These are phyloP conservation scores for Cicer cuneatum DNA, from an alignment of 306 rosid genomes.

Conservation along the genomic window DNA sequence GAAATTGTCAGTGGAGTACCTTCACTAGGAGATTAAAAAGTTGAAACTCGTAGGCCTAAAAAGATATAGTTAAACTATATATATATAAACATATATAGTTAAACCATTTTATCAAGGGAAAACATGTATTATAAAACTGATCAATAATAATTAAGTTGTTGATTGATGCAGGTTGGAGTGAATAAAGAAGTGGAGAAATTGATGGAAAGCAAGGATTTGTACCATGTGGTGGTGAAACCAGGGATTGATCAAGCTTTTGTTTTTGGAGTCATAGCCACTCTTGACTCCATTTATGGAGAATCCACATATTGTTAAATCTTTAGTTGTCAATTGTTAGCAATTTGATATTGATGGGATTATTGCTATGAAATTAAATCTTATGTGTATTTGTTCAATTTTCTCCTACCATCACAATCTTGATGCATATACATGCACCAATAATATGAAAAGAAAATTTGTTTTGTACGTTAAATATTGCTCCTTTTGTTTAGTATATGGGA, in stretches of 20 bases:
- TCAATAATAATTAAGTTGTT: background rate
- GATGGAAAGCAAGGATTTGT: constrained; percentile 55
- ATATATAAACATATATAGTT: too few relatives aligned
- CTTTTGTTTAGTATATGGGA: constrained; percentile 8
- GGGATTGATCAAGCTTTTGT: constrained; percentile 59
- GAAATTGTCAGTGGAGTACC: too few relatives aligned
- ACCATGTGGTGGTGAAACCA: constrained; percentile 54
- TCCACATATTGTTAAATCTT: constrained; percentile 41
- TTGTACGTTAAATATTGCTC: background rate
- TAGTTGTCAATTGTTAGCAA: background rate
- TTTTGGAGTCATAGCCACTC: constrained; percentile 51
- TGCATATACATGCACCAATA: background rate
- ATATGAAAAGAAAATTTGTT: constrained; percentile 20
- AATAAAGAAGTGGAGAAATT: constrained; percentile 53
- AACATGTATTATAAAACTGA: too few relatives aligned
- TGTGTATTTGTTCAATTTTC: background rate
- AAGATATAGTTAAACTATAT: too few relatives aligned
- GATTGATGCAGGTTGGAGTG: constrained; percentile 45
- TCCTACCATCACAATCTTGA: background rate
- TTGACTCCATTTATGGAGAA: constrained; percentile 59
- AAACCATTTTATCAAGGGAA: too few relatives aligned
- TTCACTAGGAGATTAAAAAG: too few relatives aligned
- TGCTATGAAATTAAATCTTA: background rate
- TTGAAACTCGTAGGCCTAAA: too few relatives aligned
- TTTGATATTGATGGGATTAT: background rate